Percentiles rank a stretch among this genome's conserved stretches.
Conservation (phyloP, 2,329 filamentous ascomycete species). For the Plenodomus tracheiphilus region DNA sequence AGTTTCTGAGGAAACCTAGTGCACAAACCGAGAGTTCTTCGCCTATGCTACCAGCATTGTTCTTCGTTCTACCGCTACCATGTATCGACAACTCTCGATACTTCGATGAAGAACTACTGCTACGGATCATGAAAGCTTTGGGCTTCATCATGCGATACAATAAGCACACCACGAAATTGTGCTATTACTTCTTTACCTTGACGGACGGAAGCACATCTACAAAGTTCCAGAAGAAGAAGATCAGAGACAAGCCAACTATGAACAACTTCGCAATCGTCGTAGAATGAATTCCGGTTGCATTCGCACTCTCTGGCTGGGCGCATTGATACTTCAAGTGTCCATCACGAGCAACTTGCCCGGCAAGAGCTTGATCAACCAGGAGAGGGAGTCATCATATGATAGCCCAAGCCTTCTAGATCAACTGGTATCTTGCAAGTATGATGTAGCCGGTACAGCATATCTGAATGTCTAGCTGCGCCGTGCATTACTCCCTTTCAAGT, state of each 20-base stretch:
- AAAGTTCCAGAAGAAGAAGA: conserved; percentile 70
- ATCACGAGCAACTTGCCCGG: background rate
- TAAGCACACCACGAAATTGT: conserved; percentile 80
- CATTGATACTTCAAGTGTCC: background rate
- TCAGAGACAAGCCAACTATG: conserved; percentile 72
- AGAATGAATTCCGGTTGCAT: conserved; percentile 19
- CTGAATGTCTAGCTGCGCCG: no score
- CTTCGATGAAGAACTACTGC: conserved; percentile 70
- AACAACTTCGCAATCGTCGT: conserved; percentile 92
- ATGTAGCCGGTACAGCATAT: no score
- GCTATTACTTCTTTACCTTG: conserved; percentile 84
- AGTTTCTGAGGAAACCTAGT: conserved; percentile 34
- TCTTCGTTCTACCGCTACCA: conserved; percentile 85
- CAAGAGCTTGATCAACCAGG: no score
- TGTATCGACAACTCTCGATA: conserved; percentile 92
- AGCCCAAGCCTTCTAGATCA: no score
- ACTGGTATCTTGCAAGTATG: no score
- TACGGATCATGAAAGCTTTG: conserved; percentile 73
- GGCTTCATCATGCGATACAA: conserved; percentile 69
- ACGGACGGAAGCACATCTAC: conserved; percentile 34
- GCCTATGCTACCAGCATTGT: conserved; percentile 64
- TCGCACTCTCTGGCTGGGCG: background rate
- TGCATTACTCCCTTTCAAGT: no score
- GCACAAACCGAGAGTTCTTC: background rate
- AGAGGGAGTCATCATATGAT: no score